Base-by-base conservation (phyloP, 2,329 filamentous ascomycete species). In the Xylaria sp. region DNA sequence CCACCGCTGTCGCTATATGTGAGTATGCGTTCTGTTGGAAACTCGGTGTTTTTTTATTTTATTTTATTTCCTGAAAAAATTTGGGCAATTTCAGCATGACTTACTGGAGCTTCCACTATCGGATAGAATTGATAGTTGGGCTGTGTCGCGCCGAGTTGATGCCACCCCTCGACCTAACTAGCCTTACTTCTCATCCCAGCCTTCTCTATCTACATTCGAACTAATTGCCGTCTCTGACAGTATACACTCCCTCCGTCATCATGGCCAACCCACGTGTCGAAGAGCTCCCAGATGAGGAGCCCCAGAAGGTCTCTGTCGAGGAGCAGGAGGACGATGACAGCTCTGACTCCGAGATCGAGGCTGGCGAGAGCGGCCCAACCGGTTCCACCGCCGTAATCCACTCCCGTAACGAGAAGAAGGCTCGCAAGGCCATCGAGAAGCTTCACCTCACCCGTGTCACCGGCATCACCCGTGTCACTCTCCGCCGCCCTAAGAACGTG, bases 351-450 rank as follows among this genome's bases (percentile, higher is more conserved):
- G 92, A 92, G 78, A 91, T 88, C 78, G 94, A 96, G 82, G 91
- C 89, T 72, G 90, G 86, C 76, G 89, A 89, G 71, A 80, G 82
- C 73, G 82, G 81, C 76, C 93, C 95, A 81, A 91, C 92, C 76
- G 96, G 95, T 81, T 93, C 94, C 79, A 90, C 92, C 74, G 92
- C 95, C 80, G 90, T 96, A 78, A 91, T 99, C 80, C 95, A 98
- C 90, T 97, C 93, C 81, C 94, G 96, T 84, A 98, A 98, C 87
- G 96, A 99, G 92, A 99, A 99, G 93, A 99, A 99, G 91, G 97
- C 96, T 79, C 92, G 96, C 86, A 99, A 99, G 90, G 94, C 94
- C 80, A 97, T 99, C 82, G 93, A 94, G 84, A 99, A 99, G 91
- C 91, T 98, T 81, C 94, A 97, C 82, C 87, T 99, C 82, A 96